Evolutionary conservation across 1,284 basidiomycete species (phyloP).

Genomic region (Spongispora temasekensis): DNA sequence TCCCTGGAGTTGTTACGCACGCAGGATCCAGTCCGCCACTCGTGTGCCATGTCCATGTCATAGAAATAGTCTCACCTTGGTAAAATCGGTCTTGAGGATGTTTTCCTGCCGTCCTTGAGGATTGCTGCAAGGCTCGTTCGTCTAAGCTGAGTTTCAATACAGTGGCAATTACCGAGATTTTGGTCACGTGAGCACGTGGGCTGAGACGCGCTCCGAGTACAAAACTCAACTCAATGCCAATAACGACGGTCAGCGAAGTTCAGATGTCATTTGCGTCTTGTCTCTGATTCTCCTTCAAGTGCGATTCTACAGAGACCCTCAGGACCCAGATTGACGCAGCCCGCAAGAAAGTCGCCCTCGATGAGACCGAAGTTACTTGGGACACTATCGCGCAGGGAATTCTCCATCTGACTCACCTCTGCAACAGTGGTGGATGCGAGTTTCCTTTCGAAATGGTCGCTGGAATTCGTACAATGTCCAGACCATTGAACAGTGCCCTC

Average conservation of each 20-base stretch:
- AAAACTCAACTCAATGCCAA: conserved; percentile 26
- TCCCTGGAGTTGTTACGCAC: neutral
- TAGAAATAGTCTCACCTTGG: conserved; percentile 27
- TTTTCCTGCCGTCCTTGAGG: conserved; percentile 15
- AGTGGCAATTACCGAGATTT: conserved; percentile 22
- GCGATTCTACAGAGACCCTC: conserved; percentile 38
- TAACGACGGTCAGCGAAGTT: conserved; percentile 26
- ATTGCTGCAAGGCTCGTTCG: conserved; percentile 4
- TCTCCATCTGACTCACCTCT: conserved; percentile 53
- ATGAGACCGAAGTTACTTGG: conserved; percentile 85
- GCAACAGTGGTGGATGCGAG: conserved; percentile 56
- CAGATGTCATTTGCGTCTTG: rapidly evolving
- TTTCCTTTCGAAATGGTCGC: conserved; percentile 57
- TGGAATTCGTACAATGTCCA: conserved; percentile 54
- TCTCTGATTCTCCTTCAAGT: conserved; percentile 27
- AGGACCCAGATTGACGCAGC: conserved; percentile 44
- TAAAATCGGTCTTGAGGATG: conserved; percentile 19
- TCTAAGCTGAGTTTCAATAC: conserved; percentile 21
- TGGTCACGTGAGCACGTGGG: conserved; percentile 29
- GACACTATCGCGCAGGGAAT: conserved; percentile 68
- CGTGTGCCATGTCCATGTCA: neutral
- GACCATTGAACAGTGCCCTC: conserved; percentile 61
- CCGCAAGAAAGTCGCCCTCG: conserved; percentile 47
- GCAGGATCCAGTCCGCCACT: neutral
- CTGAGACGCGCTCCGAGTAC: conserved; percentile 20